Percentiles rank a stretch among this genome's conserved stretches.
Conservation (phyloP, 1,139 yeast genomes). For the Starmera stellimalicola region DNA sequence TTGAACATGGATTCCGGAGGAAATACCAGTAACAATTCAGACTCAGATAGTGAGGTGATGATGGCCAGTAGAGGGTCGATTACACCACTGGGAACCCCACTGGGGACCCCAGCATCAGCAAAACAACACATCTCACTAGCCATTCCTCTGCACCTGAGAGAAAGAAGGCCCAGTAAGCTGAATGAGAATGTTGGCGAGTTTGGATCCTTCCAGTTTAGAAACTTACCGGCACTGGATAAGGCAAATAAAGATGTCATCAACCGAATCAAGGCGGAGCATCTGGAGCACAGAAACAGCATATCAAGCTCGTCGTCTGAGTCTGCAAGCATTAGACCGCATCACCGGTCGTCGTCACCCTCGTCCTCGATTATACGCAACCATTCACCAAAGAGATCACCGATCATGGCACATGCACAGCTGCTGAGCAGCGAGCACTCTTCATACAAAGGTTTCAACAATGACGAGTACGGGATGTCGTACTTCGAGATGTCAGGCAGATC, state of each 20-base stretch:
- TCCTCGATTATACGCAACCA: slow-evolving; percentile 18
- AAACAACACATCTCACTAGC: slow-evolving; percentile 34
- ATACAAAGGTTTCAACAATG: not conserved
- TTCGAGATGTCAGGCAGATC: slow-evolving; percentile 23
- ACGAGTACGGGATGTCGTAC: slow-evolving; percentile 1
- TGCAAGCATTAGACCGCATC: slow-evolving; percentile 20
- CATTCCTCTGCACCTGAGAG: slow-evolving; percentile 48
- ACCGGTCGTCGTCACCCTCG: slow-evolving; percentile 23
- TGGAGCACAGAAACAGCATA: slow-evolving; percentile 23
- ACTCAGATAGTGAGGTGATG: not conserved
- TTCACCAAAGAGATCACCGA: slow-evolving; percentile 15
- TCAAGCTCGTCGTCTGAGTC: slow-evolving; percentile 27
- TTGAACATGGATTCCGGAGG: slow-evolving; percentile 28
- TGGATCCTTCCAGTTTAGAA: slow-evolving; percentile 89
- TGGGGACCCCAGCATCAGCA: slow-evolving; percentile 6
- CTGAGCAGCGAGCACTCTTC: not conserved
- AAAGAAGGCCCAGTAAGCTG: slow-evolving; percentile 56
- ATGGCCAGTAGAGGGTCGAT: slow-evolving; percentile 5
- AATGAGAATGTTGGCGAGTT: slow-evolving; percentile 73
- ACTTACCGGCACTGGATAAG: slow-evolving; percentile 80
- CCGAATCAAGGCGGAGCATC: slow-evolving; percentile 73
- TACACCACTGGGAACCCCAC: slow-evolving; percentile 5
- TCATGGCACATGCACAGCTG: slow-evolving; percentile 6
- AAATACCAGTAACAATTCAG: slow-evolving; percentile 2
- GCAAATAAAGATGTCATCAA: slow-evolving; percentile 92